phyloP scores from a whole-genome alignment of 306 rosid species.

The Quercus dentata region DNA sequence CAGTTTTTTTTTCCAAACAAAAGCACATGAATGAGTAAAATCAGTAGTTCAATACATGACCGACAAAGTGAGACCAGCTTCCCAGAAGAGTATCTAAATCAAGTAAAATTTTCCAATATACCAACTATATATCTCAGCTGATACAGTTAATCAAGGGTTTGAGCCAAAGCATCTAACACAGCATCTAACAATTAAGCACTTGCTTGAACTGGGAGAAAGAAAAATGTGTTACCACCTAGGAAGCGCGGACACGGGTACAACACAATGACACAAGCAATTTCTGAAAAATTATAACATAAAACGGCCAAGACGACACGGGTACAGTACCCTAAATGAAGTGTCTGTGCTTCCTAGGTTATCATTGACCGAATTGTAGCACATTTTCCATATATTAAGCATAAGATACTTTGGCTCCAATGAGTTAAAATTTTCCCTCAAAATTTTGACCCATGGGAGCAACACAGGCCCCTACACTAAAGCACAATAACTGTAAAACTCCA shows the following conservation, averaged over 20 bases:
- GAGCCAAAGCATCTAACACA: background rate
- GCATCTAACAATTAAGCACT: background rate
- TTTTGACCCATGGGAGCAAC: background rate
- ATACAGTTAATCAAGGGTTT: background rate
- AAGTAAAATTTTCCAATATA: background rate
- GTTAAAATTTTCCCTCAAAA: background rate
- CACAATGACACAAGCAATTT: no score
- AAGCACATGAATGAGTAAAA: background rate
- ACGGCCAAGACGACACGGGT: no score
- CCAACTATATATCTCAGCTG: background rate
- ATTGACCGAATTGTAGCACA: no score
- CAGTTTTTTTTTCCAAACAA: background rate
- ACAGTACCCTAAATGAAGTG: no score
- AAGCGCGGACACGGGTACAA: background rate
- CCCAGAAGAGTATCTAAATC: background rate
- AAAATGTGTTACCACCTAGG: no score
- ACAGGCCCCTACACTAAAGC: background rate
- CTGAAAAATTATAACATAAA: no score
- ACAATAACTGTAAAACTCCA: background rate
- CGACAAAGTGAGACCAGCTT: background rate
- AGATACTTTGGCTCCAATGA: background rate
- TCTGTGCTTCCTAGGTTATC: no score
- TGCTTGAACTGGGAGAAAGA: no score
- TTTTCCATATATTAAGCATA: no score
- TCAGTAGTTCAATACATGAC: background rate